phyloP scores from a whole-genome alignment of 768 basidiomycete species.

The Mycena latifolia region DNA sequence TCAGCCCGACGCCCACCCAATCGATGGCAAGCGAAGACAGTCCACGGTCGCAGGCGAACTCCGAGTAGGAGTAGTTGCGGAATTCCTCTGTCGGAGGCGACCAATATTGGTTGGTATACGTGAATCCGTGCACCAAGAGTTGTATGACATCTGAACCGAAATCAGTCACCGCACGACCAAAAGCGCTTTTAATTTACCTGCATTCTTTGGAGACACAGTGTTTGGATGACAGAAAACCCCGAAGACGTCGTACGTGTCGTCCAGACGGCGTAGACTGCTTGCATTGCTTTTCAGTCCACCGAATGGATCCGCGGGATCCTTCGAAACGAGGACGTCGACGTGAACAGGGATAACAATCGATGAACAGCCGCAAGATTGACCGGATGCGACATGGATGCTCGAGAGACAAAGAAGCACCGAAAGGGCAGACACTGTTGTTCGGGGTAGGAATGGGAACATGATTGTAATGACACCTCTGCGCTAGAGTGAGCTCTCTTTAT shows the following conservation, averaged over 20 bases:
- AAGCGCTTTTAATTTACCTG: background rate
- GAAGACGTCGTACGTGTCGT: constrained; percentile 9
- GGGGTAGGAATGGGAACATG: constrained; percentile 7
- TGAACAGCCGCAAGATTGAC: background rate
- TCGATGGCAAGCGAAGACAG: constrained; percentile 6
- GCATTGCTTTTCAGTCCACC: constrained; percentile 7
- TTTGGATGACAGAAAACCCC: constrained; percentile 1
- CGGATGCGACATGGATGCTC: background rate
- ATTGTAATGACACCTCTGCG: constrained; percentile 18
- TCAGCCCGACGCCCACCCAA: constrained; percentile 6
- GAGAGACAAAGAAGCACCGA: background rate
- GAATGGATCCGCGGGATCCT: constrained; percentile 5
- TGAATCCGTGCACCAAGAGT: constrained; percentile 8
- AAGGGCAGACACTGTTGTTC: constrained; percentile 18
- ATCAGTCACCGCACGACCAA: background rate
- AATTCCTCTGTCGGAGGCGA: constrained; percentile 5
- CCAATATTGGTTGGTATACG: constrained; percentile 11
- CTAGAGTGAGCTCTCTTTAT: constrained; percentile 20
- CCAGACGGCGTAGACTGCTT: constrained; percentile 4
- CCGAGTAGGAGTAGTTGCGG: constrained; percentile 15
- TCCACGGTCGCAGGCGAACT: constrained; percentile 4
- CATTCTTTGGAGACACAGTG: constrained; percentile 1
- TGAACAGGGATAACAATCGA: constrained; percentile 8
- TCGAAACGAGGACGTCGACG: constrained; percentile 7
- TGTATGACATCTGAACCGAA: constrained; percentile 6